Conservation (phyloP, 352 stramenopile species). For the Phytophthora lateralis region DNA sequence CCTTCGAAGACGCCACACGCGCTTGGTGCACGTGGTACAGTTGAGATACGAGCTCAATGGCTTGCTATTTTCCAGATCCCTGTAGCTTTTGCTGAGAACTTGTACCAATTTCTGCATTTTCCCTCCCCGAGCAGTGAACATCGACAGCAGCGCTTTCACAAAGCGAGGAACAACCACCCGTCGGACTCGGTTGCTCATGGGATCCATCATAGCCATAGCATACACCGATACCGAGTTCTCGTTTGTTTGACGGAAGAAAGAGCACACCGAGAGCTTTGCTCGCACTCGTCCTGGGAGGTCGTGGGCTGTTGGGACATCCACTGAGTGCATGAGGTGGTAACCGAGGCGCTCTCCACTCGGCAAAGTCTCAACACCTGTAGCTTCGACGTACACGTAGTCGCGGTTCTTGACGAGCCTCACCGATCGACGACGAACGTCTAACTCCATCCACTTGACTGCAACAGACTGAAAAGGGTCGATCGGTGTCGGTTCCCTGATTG, state of each 20-base stretch:
- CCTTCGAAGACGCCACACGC: constrained; percentile 13
- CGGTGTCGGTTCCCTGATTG: constrained; percentile 36
- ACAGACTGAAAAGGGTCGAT: constrained; percentile 43
- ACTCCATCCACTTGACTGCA: constrained; percentile 38
- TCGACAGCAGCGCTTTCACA: constrained; percentile 28
- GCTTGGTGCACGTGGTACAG: constrained; percentile 31
- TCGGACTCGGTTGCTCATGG: constrained; percentile 22
- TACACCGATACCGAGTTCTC: constrained; percentile 32
- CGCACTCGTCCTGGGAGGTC: constrained; percentile 34
- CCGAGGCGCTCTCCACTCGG: constrained; percentile 37
- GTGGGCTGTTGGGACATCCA: constrained; percentile 43
- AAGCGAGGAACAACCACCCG: constrained; percentile 29
- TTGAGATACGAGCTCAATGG: constrained; percentile 7
- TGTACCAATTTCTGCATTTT: constrained; percentile 30
- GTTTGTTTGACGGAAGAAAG: constrained; percentile 38
- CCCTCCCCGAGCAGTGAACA: constrained; percentile 11
- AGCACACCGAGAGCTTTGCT: constrained; percentile 42
- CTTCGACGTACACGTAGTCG: constrained; percentile 55
- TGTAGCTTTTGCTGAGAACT: constrained; percentile 19
- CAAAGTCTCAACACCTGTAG: constrained; percentile 40
- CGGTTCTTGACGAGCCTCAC: constrained; percentile 44
- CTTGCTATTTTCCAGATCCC: constrained; percentile 15
- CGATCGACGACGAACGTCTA: constrained; percentile 38
- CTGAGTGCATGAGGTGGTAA: constrained; percentile 62
- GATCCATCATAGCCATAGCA: constrained; percentile 31